Conservation (phyloP, 192 early-diverging fungal species). For the Chytriomyces hyalinus region DNA sequence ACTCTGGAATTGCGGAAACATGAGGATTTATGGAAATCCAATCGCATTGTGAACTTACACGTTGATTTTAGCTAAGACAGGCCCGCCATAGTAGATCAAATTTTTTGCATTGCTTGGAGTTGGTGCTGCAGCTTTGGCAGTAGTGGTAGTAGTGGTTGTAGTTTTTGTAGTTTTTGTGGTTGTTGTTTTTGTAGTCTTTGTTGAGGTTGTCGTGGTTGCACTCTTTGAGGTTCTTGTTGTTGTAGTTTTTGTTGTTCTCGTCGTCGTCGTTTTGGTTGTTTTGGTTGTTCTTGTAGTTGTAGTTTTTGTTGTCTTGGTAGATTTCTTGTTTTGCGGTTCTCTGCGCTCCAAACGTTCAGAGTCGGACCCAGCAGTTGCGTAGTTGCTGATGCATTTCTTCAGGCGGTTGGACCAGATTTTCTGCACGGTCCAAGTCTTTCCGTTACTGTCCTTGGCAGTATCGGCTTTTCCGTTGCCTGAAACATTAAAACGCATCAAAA, state of each 20-base stretch:
- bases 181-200: no score
- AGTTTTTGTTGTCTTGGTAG: background rate
- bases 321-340: background rate
- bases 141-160: background rate
- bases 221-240: no score
- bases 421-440: background rate
- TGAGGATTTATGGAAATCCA: no score
- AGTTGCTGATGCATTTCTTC: background rate
- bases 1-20: no score
- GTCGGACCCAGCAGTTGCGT: background rate
- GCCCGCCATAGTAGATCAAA: slow-evolving; percentile 36
- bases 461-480: background rate
- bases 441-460: no score
- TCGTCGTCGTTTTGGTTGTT: background rate
- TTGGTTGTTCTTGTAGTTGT: background rate
- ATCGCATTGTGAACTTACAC: background rate
- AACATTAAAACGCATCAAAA: background rate
- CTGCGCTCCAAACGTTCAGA: no score
- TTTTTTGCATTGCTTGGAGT: background rate
- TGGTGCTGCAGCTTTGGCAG: no score
- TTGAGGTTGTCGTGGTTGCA: no score
- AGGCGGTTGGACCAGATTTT: slow-evolving; percentile 8
- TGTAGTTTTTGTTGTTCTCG: no score
- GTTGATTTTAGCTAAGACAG: slow-evolving; percentile 23
- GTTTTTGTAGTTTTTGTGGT: no score